These are phyloP conservation scores for Aspergillus sp. DNA, from an alignment of 2,329 filamentous ascomycete species.

Conservation along the genomic window DNA sequence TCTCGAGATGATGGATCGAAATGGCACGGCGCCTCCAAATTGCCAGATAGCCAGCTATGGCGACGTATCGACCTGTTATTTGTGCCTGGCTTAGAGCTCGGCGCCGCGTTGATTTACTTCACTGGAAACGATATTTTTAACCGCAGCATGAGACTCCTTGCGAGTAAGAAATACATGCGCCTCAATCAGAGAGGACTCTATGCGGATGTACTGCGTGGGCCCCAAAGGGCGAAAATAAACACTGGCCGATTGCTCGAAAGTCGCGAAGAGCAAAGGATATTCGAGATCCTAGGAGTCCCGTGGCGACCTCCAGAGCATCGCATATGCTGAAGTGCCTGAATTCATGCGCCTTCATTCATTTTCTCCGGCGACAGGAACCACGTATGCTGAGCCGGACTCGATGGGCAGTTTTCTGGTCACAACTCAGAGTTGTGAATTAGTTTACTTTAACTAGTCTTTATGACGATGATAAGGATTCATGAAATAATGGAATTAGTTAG, in stretches of 20 bases:
- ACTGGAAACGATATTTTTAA: conserved; percentile 97
- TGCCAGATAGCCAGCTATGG: conserved; percentile 65
- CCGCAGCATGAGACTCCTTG: conserved; percentile 75
- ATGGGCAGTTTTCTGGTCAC: neutral
- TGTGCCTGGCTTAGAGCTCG: conserved; percentile 75
- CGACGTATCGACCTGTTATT: conserved; percentile 81
- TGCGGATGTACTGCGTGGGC: conserved; percentile 54
- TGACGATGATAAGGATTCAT: neutral
- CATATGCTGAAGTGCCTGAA: conserved; percentile 59
- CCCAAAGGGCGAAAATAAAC: conserved; percentile 16
- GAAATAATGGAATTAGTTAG: neutral
- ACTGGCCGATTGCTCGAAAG: conserved; percentile 19
- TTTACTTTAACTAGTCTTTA: neutral
- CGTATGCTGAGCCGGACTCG: neutral
- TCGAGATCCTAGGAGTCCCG: conserved; percentile 19
- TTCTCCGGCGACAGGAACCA: neutral
- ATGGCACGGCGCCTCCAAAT: conserved; percentile 82
- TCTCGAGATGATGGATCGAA: conserved; percentile 65
- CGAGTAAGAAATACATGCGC: conserved; percentile 76
- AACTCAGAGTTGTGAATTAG: neutral
- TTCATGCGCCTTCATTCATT: neutral
- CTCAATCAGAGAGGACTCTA: conserved; percentile 83
- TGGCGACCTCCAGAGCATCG: conserved; percentile 77
- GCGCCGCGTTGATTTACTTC: conserved; percentile 89
- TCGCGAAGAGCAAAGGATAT: conserved; percentile 20